Evolutionary conservation across 2,329 filamentous ascomycete species (phyloP), one percentile per base, ranked within the genome.

Genomic region (Nemania abortiva): DNA sequence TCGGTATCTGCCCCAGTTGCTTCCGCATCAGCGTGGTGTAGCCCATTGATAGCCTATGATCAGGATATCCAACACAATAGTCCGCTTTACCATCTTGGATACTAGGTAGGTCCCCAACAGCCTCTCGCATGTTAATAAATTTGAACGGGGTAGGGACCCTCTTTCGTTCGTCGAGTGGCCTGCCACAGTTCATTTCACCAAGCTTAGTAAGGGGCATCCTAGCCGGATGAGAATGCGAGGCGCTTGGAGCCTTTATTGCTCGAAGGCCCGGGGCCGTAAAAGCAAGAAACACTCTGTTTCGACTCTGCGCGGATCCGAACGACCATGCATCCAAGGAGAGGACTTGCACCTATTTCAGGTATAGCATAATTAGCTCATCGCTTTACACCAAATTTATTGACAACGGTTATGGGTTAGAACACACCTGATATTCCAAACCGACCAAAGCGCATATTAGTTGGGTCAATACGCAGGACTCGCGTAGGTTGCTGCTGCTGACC

Each of bases 371-470:
- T 27, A 27, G 24, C 24, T 27, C 5, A 27, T 27, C 24, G 24
- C 24, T 27, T 27, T 5, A 27, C 24, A 27, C 24, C 24, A 5
- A 5, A 5, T 27, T 27, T 27, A 27, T 27, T 27, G 24, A 27
- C 24, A 2, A 27, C 24, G 5, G 24, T 27, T 27, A 27, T 27
- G 24, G 24, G 5, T 27, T 27, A 27, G 24, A 27, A 27, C 24
- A 5, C 24, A 27, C 83, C 75, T 97, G 93, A 72, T 96, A 97
- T 0, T 92, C 93, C 70, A 96, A 83, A 0, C 90, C 91, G 0
- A 95, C 90, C 0, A 96, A 81, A 0, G 89, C 86, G 70, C 91
- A 92, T 10, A 96, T 83, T 0, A 96, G 82, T 72, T 95, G 92
- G 1, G 89, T 90, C 60, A 95, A 89, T 0, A 93, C 87, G 66